phyloP scores from a whole-genome alignment of 352 stramenopile species.

The Elongisporangium prolatum region DNA sequence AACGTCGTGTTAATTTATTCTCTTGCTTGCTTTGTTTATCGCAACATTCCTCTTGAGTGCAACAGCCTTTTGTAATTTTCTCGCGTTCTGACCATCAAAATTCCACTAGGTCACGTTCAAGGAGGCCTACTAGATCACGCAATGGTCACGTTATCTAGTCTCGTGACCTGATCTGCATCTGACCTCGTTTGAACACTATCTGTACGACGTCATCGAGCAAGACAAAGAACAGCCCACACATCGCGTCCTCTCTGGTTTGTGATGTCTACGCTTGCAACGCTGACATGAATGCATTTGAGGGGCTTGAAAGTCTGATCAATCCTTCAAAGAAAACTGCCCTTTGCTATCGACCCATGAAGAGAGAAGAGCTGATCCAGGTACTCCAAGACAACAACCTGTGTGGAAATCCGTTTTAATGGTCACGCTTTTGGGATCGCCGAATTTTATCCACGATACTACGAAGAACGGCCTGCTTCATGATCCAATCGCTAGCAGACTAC shows the following conservation, averaged over 20 bases:
- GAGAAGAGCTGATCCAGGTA: conserved; percentile 3
- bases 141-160: no score
- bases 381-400: conserved; percentile 6
- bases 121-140: no score
- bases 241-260: background rate
- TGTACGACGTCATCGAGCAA: no score
- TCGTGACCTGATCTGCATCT: no score
- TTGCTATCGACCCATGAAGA: conserved; percentile 8
- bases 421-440: background rate
- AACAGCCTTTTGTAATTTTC: no score
- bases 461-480: background rate
- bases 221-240: no score
- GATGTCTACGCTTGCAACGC: conserved; percentile 9
- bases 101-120: no score
- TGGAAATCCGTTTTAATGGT: background rate
- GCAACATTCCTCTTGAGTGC: no score
- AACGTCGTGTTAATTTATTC: no score
- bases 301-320: conserved; percentile 4
- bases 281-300: conserved; percentile 5
- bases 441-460: conserved; percentile 5
- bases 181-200: no score
- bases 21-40: no score
- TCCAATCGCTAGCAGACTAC: background rate
- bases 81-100: no score
- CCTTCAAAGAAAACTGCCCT: conserved; percentile 5